These are phyloP conservation scores for Globisporangium cylindrosporum DNA, from an alignment of 352 stramenopile species.

Conservation along the genomic window DNA sequence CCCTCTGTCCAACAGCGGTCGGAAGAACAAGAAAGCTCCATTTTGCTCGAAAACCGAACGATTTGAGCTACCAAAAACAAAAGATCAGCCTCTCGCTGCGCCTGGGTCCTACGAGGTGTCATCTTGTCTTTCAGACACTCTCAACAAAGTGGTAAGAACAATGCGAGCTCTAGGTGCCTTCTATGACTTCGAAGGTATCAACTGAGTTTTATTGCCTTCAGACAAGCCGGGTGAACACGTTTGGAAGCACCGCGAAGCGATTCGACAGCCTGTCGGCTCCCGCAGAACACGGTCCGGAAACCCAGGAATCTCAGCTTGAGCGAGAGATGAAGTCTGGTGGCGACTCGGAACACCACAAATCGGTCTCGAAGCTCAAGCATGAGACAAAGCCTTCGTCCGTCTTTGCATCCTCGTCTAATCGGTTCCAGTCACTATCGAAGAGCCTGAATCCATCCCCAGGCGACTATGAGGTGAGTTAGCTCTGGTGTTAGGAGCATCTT, in stretches of 20 bases:
- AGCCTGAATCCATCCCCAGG: conserved; percentile 44
- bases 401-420: conserved; percentile 63
- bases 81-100: conserved; percentile 46
- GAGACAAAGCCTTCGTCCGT: conserved; percentile 51
- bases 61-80: conserved; percentile 43
- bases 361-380: conserved; percentile 18
- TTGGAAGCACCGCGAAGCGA: conserved; percentile 71
- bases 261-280: conserved; percentile 53
- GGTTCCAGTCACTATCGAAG: conserved; percentile 42
- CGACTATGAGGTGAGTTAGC: conserved; percentile 56
- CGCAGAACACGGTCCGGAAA: conserved; percentile 20
- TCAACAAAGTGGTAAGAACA: conserved; percentile 68
- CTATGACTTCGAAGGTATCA: neutral
- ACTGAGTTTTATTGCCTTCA: conserved; percentile 11
- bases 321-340: conserved; percentile 43
- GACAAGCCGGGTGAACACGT: conserved; percentile 64
- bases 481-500: neutral
- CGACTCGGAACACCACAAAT: conserved; percentile 21
- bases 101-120: conserved; percentile 71
- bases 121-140: conserved; percentile 47
- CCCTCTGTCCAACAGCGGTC: conserved; percentile 20
- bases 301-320: conserved; percentile 53
- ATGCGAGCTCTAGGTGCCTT: neutral
- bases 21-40: conserved; percentile 44
- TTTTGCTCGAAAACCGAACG: conserved; percentile 75